phyloP scores from a whole-genome alignment of 2,329 filamentous ascomycete species.

The Lasiodiplodia theobromae region DNA sequence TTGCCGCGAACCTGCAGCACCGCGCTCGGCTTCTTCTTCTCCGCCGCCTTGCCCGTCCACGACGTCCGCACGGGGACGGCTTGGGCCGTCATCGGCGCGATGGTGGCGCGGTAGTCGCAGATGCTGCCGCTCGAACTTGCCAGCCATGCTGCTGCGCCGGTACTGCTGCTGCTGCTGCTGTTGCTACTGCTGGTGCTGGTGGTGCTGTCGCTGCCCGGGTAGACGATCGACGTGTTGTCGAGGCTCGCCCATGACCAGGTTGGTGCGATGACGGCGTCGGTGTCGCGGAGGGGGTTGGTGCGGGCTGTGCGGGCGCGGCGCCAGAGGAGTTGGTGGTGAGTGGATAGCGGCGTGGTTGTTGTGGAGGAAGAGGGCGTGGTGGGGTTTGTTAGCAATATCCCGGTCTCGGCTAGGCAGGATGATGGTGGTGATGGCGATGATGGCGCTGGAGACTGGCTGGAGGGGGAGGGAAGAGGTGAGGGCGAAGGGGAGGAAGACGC shows the following conservation, averaged over 20 bases:
- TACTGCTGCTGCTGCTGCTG: background rate
- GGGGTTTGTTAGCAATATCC: background rate
- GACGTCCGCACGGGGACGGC: background rate
- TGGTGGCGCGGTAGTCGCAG: background rate
- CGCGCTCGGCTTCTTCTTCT: background rate
- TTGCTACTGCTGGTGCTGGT: background rate
- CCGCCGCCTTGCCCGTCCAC: too few relatives aligned
- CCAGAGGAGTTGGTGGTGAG: background rate
- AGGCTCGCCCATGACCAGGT: slow-evolving; percentile 12
- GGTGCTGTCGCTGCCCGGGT: background rate
- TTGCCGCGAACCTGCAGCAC: slow-evolving; percentile 4
- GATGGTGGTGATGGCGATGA: background rate
- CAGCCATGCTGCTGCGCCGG: background rate
- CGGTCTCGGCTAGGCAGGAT: background rate
- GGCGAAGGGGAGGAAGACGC: background rate
- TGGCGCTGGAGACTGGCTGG: too few relatives aligned
- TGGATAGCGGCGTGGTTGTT: background rate
- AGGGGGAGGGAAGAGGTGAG: background rate
- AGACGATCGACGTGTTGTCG: background rate
- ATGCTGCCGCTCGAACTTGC: background rate
- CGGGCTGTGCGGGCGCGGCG: background rate
- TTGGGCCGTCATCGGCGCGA: background rate
- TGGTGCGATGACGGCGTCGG: background rate
- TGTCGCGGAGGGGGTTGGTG: background rate
- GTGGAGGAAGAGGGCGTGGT: background rate